Conservation (phyloP, 371 early-diverging fungal species). For the Lichtheimia ornata region DNA sequence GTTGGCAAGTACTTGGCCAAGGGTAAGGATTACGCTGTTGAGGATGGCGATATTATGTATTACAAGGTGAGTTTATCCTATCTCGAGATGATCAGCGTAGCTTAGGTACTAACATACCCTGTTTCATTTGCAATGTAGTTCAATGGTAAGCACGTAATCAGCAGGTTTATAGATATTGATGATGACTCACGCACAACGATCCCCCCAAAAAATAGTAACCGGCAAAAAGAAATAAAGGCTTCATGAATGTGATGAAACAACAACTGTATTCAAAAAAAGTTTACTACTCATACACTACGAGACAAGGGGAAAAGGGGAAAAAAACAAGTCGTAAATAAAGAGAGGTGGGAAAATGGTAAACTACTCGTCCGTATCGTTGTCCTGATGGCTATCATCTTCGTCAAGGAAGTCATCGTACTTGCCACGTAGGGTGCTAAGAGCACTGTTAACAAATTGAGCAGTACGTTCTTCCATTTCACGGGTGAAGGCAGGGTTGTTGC, state of each 20-base stretch:
- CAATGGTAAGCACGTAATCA: conserved; percentile 14
- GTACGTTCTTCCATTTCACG: conserved; percentile 19
- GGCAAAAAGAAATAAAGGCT: conserved; percentile 16
- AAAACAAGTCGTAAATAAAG: not conserved
- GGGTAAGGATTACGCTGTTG: conserved; percentile 95
- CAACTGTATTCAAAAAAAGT: not conserved
- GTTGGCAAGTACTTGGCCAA: conserved; percentile 77
- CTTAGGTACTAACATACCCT: not conserved
- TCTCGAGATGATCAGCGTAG: not conserved
- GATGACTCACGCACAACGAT: no score
- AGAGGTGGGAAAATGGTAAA: not conserved
- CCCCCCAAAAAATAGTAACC: conserved; percentile 2
- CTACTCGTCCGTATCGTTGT: not conserved
- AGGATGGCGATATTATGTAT: conserved; percentile 91
- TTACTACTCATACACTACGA: not conserved
- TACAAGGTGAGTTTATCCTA: conserved; percentile 58
- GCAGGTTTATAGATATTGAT: not conserved
- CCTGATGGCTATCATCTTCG: conserved; percentile 10
- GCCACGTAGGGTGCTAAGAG: conserved; percentile 6
- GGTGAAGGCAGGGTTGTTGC: conserved; percentile 15
- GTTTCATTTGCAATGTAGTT: conserved; percentile 14
- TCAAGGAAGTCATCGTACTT: conserved; percentile 17
- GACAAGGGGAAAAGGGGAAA: not conserved
- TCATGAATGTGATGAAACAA: not conserved
- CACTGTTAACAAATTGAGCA: conserved; percentile 11